Base-by-base conservation (phyloP, 495 filamentous ascomycete species). In the Aspergillus cristatus region DNA sequence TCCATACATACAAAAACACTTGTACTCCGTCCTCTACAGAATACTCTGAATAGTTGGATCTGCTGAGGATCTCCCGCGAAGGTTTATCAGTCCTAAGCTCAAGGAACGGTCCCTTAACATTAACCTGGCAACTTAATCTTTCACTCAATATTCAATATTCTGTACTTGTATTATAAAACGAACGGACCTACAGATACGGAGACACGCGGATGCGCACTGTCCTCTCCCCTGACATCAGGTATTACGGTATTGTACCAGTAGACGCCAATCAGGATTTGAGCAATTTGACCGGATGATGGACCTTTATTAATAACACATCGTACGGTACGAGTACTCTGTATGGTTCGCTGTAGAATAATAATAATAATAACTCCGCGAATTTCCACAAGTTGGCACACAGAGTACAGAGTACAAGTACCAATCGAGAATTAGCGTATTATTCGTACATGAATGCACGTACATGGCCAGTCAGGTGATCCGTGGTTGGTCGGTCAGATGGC, bases 61-160 rank as follows among this genome's bases (percentile, higher is more conserved):
- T 62, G 46, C 55, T 50, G 55, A 50, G 62, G 62, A 66, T 66
- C 62, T 63, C 62, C 62, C 62, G 62, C 47, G 54, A 60, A 57
- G 49, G 52, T 63, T 63, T 56, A 47, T 41, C 44, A 47, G 57
- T 57, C 46, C 48, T 55, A 39, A 54, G 48, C 51, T 51, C 51
- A 46, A 37, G 31, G 40, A 43, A 47, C 28, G 46, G 37, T 18
- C 29, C 24, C 42, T 5, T 30, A 11, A 30, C 3, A n/a, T 6
- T 14, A 12, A 3, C 10, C n/a, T 30, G 28, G 13, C 12, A 12
- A 14, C 28, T 11, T n/a, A 30, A 30, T 14, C 11, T 30, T 30
- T n/a, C n/a, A n/a, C 13, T 30, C 28, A 6, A 14, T 30, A 12
- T 30, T 4, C 20, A 24, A 8, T n/a, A 12, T 30, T n/a, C 28